phyloP scores from a whole-genome alignment of 441 rosid species.

The Arabidopsis lyrata region DNA sequence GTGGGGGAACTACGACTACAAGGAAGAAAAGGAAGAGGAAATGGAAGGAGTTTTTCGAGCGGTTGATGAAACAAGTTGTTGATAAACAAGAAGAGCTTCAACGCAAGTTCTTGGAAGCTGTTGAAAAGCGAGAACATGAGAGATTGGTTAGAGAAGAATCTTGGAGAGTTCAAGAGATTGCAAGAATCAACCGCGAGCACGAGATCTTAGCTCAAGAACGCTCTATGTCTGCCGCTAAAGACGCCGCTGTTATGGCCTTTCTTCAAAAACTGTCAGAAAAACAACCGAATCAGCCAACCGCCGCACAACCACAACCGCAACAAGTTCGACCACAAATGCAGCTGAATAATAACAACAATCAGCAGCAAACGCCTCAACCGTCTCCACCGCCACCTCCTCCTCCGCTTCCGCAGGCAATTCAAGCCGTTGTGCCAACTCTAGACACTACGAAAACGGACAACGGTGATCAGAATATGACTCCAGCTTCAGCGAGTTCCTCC shows the following conservation, averaged over 20 bases:
- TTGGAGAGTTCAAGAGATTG: conserved; percentile 74
- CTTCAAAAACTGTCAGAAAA: conserved; percentile 72
- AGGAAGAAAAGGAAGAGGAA: conserved; percentile 58
- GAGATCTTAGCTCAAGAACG: conserved; percentile 65
- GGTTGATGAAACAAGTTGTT: conserved; percentile 61
- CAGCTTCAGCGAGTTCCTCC: conserved; percentile 59
- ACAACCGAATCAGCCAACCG: conserved; percentile 16
- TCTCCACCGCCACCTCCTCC: conserved; percentile 12
- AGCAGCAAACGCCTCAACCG: conserved; percentile 26
- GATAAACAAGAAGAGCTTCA: conserved; percentile 77
- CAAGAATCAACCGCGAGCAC: conserved; percentile 62
- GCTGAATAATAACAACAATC: not conserved
- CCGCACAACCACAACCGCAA: conserved; percentile 37
- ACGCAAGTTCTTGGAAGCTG: conserved; percentile 74
- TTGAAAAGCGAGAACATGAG: conserved; percentile 72
- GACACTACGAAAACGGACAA: conserved; percentile 35
- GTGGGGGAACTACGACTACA: not conserved
- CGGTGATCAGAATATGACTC: conserved; percentile 43
- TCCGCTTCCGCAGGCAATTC: conserved; percentile 10
- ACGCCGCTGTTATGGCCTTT: conserved; percentile 76
- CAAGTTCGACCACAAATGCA: conserved; percentile 37
- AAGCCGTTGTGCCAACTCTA: not conserved
- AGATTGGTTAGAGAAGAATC: conserved; percentile 70
- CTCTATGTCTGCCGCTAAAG: conserved; percentile 64
- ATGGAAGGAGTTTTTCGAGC: conserved; percentile 60